phyloP scores from a whole-genome alignment of 495 filamentous ascomycete genomes.

The Penicillium bialowiezense region DNA sequence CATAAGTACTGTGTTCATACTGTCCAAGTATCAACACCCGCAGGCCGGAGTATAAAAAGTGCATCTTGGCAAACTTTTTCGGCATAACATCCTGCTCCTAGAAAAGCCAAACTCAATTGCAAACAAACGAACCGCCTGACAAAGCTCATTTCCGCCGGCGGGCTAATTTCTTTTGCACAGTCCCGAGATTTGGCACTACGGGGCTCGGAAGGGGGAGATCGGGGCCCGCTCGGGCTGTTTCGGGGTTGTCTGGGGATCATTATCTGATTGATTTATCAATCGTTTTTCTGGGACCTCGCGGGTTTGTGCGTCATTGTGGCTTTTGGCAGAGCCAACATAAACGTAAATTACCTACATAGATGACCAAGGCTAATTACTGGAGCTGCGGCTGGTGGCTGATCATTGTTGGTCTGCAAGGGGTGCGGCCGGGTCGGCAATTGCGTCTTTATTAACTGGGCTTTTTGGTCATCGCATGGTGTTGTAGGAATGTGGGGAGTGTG shows the following conservation, averaged over 20 bases:
- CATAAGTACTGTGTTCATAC: too few relatives aligned
- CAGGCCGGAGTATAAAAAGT: too few relatives aligned
- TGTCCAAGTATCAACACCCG: too few relatives aligned
- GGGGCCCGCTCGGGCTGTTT: conserved; percentile 7
- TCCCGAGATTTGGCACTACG: not conserved
- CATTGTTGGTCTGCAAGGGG: not conserved
- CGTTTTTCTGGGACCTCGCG: not conserved
- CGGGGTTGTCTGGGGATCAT: not conserved
- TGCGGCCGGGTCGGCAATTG: not conserved
- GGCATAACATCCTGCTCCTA: not conserved
- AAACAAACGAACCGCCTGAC: not conserved
- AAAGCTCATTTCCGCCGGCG: not conserved
- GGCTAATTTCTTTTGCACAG: not conserved
- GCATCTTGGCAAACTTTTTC: not conserved
- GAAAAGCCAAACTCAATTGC: not conserved
- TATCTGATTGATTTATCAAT: conserved; percentile 12
- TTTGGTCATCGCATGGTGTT: too few relatives aligned
- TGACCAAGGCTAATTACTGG: not conserved
- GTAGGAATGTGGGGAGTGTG: too few relatives aligned
- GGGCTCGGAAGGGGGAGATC: not conserved
- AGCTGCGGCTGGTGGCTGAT: not conserved
- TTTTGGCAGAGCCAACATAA: not conserved
- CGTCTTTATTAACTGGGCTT: too few relatives aligned
- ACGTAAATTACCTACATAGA: too few relatives aligned
- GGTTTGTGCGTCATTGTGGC: not conserved